Conservation (phyloP, 208 protist genomes). For the Phytomonas francai region DNA sequence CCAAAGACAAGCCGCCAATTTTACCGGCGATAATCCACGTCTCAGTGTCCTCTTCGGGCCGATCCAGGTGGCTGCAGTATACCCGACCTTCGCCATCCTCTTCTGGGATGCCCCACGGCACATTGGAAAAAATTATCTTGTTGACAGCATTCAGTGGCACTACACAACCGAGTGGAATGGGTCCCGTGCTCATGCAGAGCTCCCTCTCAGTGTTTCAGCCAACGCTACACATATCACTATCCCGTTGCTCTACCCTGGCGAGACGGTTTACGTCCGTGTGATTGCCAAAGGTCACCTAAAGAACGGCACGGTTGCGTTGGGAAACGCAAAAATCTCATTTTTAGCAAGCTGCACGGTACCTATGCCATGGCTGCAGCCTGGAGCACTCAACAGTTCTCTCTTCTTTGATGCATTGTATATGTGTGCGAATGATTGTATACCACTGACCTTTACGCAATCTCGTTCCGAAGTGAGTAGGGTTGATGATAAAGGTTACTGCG, state of each 20-base stretch:
- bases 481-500: too few relatives aligned
- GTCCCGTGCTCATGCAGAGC: slow-evolving; percentile 16
- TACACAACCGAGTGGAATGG: slow-evolving; percentile 56
- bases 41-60: slow-evolving; percentile 10
- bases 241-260: slow-evolving; percentile 27
- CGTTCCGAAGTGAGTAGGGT: too few relatives aligned
- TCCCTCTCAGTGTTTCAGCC: slow-evolving; percentile 19
- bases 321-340: slow-evolving; percentile 22
- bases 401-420: slow-evolving; percentile 59
- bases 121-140: neutral
- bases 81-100: slow-evolving; percentile 34
- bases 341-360: slow-evolving; percentile 8
- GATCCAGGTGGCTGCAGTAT: slow-evolving; percentile 23
- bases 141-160: slow-evolving; percentile 26
- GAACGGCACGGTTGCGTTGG: slow-evolving; percentile 15
- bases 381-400: slow-evolving; percentile 17
- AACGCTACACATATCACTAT: slow-evolving; percentile 23
- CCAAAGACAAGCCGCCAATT: too few relatives aligned
- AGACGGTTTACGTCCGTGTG: slow-evolving; percentile 47
- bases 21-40: neutral
- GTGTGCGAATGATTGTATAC: slow-evolving; percentile 7
- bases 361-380: slow-evolving; percentile 26
- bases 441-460: neutral
- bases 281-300: slow-evolving; percentile 21
- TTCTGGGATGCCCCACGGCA: slow-evolving; percentile 31